Conservation (phyloP, 192 early-diverging fungal genomes). For the Coemansia biformis region DNA sequence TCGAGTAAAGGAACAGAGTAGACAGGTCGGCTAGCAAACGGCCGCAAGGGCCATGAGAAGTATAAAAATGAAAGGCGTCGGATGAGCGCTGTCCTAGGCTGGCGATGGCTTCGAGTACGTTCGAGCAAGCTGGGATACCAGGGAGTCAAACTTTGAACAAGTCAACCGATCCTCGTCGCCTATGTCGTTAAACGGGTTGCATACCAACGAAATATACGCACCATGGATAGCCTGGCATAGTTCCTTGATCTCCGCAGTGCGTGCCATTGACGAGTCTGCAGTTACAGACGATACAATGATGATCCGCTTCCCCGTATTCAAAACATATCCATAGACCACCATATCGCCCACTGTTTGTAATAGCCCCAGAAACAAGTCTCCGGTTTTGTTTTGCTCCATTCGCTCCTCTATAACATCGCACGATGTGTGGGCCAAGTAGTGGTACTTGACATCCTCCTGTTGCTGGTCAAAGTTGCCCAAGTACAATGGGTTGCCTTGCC, state of each 20-base stretch:
- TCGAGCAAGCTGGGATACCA: constrained; percentile 7
- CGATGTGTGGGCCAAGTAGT: constrained; percentile 87
- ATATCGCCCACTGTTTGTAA: constrained; percentile 86
- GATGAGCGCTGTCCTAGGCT: no score
- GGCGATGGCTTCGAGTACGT: background rate
- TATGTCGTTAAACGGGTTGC: constrained; percentile 82
- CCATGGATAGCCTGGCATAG: constrained; percentile 77
- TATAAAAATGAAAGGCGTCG: no score
- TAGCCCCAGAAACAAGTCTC: constrained; percentile 81
- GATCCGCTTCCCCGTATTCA: constrained; percentile 80
- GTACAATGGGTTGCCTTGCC: constrained; percentile 81
- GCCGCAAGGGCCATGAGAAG: no score
- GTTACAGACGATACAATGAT: constrained; percentile 62
- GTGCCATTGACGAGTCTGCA: constrained; percentile 78
- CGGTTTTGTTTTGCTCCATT: constrained; percentile 45
- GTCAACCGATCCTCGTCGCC: constrained; percentile 32
- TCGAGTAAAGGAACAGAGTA: no score
- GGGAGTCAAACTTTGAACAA: constrained; percentile 4
- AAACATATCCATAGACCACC: constrained; percentile 84
- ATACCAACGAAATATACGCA: constrained; percentile 72
- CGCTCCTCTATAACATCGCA: constrained; percentile 78
- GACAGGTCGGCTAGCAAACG: no score
- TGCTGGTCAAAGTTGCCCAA: constrained; percentile 69
- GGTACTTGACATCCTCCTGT: constrained; percentile 79
- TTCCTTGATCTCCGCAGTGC: constrained; percentile 58